Percentiles rank a stretch among this genome's conserved stretches.
Evolutionary conservation across 176 grass and related monocot species (phyloP).

Genomic region (Coix lacrymajobi): DNA sequence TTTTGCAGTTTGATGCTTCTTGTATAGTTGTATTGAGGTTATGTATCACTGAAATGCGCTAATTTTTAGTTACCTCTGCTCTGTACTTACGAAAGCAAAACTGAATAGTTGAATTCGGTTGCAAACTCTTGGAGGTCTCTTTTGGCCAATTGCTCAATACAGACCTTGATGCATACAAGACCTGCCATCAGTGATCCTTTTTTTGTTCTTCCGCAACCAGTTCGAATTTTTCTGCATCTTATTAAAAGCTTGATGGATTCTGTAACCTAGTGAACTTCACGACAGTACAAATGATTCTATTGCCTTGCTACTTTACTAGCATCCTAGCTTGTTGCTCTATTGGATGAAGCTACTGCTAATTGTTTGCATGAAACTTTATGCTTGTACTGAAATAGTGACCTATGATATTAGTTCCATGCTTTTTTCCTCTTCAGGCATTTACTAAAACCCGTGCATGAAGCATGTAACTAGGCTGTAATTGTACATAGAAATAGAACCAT

Average conservation of each 20-base stretch:
- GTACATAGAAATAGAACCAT: neutral
- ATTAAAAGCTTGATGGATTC: neutral
- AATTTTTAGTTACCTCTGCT: neutral
- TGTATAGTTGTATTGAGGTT: neutral
- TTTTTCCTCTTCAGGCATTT: neutral
- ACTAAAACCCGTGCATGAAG: conserved; percentile 1
- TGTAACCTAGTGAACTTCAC: neutral
- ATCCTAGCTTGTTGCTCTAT: neutral
- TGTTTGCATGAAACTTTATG: conserved; percentile 5
- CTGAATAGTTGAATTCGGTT: neutral
- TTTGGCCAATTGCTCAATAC: neutral
- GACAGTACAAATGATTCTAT: neutral
- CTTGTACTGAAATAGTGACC: neutral
- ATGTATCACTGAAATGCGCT: neutral
- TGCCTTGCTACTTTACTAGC: neutral
- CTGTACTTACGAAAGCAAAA: neutral
- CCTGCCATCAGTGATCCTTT: neutral
- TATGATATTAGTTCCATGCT: neutral
- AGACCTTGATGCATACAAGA: neutral
- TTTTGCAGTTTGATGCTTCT: neutral
- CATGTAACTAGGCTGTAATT: neutral
- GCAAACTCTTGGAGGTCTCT: neutral
- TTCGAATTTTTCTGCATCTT: neutral
- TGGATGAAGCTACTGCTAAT: neutral
- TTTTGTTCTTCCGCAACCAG: neutral